phyloP scores from a whole-genome alignment of 306 rosid genomes.

The Astragalus glycyphyllos region DNA sequence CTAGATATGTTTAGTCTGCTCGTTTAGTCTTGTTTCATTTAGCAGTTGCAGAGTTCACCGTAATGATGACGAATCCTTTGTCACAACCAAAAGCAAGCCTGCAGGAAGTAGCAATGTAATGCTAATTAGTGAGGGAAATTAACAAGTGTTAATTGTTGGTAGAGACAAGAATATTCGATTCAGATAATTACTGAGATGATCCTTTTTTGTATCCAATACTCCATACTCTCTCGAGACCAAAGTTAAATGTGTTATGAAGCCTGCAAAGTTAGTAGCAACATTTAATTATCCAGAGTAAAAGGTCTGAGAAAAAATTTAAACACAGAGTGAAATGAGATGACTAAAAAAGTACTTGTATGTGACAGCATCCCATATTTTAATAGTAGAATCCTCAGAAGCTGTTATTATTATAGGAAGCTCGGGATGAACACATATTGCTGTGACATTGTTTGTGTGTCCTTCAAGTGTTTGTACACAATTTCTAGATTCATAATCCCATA shows the following conservation, averaged over 20 bases:
- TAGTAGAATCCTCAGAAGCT: constrained; percentile 62
- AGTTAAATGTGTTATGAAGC: constrained; percentile 50
- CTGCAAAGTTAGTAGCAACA: constrained; percentile 40
- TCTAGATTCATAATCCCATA: constrained; percentile 58
- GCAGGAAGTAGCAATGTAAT: constrained; percentile 29
- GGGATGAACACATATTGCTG: constrained; percentile 54
- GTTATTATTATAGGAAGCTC: constrained; percentile 62
- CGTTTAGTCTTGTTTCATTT: constrained; percentile 27
- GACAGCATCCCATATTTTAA: constrained; percentile 57
- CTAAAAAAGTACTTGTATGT: constrained; percentile 45
- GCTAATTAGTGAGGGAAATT: not conserved
- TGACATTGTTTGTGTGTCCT: constrained; percentile 65
- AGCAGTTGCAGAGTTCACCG: constrained; percentile 25
- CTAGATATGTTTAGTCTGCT: not conserved
- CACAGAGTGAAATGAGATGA: not conserved
- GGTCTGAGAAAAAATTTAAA: not conserved
- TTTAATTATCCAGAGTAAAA: not conserved
- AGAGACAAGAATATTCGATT: constrained; percentile 21
- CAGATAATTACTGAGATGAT: constrained; percentile 49
- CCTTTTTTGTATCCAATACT: constrained; percentile 57
- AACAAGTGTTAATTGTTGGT: not conserved
- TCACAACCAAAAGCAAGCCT: constrained; percentile 69
- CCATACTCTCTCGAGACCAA: constrained; percentile 72
- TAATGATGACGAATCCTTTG: constrained; percentile 51
- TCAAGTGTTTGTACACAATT: constrained; percentile 54